Evolutionary conservation across 345 rosid species (phyloP).

Genomic region (Sapria himalayana): DNA sequence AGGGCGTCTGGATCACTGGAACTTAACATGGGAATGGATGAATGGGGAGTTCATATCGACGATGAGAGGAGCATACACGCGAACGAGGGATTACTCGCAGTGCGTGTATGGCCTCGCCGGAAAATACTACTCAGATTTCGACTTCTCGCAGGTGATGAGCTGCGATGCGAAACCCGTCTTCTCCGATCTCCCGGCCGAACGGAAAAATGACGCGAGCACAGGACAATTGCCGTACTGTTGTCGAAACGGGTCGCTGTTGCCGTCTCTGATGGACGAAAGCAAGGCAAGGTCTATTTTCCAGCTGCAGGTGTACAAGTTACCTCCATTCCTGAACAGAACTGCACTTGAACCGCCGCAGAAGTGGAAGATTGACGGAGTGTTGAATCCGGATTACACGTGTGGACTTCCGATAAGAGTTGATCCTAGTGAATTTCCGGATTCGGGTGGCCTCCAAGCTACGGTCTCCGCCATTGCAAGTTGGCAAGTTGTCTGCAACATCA

Average conservation of each 20-base stretch:
- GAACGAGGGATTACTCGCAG: constrained; percentile 21
- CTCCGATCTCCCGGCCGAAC: constrained; percentile 42
- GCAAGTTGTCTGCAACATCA: constrained; percentile 70
- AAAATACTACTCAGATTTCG: constrained; percentile 31
- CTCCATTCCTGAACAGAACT: constrained; percentile 47
- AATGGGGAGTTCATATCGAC: constrained; percentile 61
- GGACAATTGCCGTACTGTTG: constrained; percentile 75
- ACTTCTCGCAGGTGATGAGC: constrained; percentile 47
- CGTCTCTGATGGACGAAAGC: constrained; percentile 36
- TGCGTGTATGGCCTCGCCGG: constrained; percentile 59
- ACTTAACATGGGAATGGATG: constrained; percentile 88
- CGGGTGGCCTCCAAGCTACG: constrained; percentile 34
- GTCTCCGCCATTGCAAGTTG: constrained; percentile 40
- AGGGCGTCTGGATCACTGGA: constrained; percentile 81
- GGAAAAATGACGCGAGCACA: constrained; percentile 26
- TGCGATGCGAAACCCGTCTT: constrained; percentile 50
- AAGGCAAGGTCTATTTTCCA: constrained; percentile 54
- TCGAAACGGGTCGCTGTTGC: constrained; percentile 48
- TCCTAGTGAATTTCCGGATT: constrained; percentile 51
- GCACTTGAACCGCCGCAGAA: constrained; percentile 50
- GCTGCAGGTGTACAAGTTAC: constrained; percentile 50
- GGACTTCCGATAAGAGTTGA: constrained; percentile 57
- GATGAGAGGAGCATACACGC: constrained; percentile 75
- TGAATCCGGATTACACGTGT: constrained; percentile 56
- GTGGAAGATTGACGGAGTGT: constrained; percentile 46